A percentile compares a stretch with the other conserved stretches of the same genome.
These are phyloP conservation scores for Glycine tomentella DNA, from an alignment of 306 rosid species.

Conservation along the genomic window DNA sequence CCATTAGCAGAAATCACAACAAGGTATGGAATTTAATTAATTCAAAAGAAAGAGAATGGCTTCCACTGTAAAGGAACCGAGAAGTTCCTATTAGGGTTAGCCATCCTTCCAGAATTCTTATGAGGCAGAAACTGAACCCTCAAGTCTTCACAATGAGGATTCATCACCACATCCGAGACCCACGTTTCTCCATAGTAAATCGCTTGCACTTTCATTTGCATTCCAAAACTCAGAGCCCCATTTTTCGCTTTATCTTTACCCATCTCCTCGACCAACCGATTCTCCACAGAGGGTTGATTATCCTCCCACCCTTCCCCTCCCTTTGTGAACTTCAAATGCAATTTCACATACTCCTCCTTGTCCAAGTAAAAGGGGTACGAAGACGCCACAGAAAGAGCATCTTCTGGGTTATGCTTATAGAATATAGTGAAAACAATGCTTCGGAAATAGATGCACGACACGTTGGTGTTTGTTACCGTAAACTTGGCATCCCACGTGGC, in stretches of 20 bases:
- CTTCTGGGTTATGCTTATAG: conserved; percentile 52
- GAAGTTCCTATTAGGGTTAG: conserved; percentile 45
- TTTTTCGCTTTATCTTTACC: conserved; percentile 48
- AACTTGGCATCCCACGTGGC: conserved; percentile 56
- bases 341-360: conserved; percentile 44
- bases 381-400: conserved; percentile 47
- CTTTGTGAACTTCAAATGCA: conserved; percentile 49
- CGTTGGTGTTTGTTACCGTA: conserved; percentile 47
- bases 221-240: conserved; percentile 56
- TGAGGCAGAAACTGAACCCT: conserved; percentile 36
- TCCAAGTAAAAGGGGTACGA: conserved; percentile 57
- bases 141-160: conserved; percentile 55
- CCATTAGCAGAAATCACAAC: background rate
- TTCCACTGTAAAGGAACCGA: conserved; percentile 52
- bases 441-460: conserved; percentile 50
- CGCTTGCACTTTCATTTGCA: conserved; percentile 54
- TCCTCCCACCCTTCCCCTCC: conserved; percentile 20
- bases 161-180: conserved; percentile 52
- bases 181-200: conserved; percentile 49
- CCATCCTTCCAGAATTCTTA: conserved; percentile 41
- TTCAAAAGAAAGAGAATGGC: conserved; percentile 49
- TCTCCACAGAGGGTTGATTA: conserved; percentile 38
- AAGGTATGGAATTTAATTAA: background rate
- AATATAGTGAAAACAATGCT: conserved; percentile 44
- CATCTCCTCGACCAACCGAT: conserved; percentile 53